Base-by-base conservation (phyloP, 805 yeast genomes). In the Candida insectalens region DNA sequence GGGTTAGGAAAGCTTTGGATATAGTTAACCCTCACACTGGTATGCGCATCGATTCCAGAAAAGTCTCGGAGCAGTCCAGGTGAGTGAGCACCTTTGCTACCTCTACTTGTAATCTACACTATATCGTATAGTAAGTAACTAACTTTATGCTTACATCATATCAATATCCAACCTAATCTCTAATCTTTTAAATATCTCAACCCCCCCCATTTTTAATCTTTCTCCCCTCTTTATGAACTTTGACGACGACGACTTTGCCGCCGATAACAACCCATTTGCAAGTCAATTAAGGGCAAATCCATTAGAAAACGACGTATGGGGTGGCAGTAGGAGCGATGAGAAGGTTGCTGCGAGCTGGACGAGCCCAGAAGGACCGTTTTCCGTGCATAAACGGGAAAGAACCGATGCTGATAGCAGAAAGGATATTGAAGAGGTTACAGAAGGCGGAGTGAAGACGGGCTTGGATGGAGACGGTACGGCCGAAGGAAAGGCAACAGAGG, bases 11-110 rank as follows among this genome's bases (percentile, higher is more conserved):
- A 46, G 71, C 73, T 5, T 57, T 75, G 49, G 81, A 75, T 43
- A 75, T 75, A 36, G 70, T 75, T 35, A 73, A 75, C 49, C 82
- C 82, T 5, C 71, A 62, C 36, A 73, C 80, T 5, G 75, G 74
- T 33, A 48, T 71, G 59, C 64, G 75, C 45, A 66, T 75, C 15
- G 65, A 59, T 4, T 69, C 77, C 13, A 77, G 79, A 14, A 64
- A 66, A 22, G 50, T 53, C 6, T 43, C 45, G 34, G 37, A 34
- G 12, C 28, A 17, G 13, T 12, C 33, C 17, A 30, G 20, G 26
- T 30, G 27, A 30, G 20, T 22, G 7, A 21, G 23, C 23, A 21
- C 23, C 10, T 21, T 21, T 21, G 9, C 10, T 21, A 21, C 23
- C 10, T 21, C 23, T 21, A 8, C 10, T 16, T 27, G 14, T 14